A percentile compares a stretch with the other conserved stretches of the same genome.
Evolutionary conservation across 2,329 filamentous ascomycete genomes (phyloP).

Genomic region (Penicillium sp.): DNA sequence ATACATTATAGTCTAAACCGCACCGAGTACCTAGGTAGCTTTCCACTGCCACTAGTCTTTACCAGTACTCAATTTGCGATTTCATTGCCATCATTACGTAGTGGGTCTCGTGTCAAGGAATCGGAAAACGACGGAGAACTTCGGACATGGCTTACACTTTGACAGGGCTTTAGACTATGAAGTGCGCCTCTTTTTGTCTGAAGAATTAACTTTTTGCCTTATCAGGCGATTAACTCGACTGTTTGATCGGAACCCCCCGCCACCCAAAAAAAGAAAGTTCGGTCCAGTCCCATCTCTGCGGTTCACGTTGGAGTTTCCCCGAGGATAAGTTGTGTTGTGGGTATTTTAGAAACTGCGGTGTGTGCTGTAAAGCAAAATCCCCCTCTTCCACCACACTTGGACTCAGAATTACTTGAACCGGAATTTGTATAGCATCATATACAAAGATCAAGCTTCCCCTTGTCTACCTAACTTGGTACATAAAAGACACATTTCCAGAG

Average conservation of each 20-base stretch:
- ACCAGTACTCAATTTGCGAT: neutral
- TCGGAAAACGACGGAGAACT: conserved; percentile 5
- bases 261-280: conserved; percentile 13
- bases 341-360: conserved; percentile 17
- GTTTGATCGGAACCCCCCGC: conserved; percentile 8
- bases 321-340: neutral
- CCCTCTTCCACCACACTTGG: neutral
- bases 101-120: neutral
- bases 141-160: conserved; percentile 4
- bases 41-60: neutral
- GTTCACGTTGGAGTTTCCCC: conserved; percentile 2
- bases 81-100: neutral
- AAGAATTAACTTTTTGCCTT: neutral
- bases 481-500: conserved; percentile 23
- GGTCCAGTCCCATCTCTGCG: neutral
- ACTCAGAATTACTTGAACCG: neutral
- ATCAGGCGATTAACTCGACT: conserved; percentile 2
- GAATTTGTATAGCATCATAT: neutral
- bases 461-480: neutral
- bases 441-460: conserved; percentile 20
- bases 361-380: conserved; percentile 13
- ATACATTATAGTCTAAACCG: neutral
- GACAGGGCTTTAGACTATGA: neutral
- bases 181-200: conserved; percentile 2
- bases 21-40: neutral